Base-by-base conservation (phyloP, 208 protist genomes). In the Leishmania guyanensis region DNA sequence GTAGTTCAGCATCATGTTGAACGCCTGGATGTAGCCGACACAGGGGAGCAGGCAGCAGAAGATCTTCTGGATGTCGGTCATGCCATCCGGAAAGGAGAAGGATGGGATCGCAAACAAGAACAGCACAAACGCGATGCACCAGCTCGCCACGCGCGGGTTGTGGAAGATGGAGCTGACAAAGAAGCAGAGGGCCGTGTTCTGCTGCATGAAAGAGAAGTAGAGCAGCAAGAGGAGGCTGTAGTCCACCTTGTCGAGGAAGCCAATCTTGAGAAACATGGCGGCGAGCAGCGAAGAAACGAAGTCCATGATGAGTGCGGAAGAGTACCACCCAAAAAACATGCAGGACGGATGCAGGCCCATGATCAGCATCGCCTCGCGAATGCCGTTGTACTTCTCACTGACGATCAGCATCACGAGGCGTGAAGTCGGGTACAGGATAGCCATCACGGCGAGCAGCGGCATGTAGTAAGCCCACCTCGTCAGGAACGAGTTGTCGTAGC, bases 291-390 rank as follows among this genome's bases (percentile, higher is more conserved):
- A 85, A 48, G 92, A 81, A 39, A 95, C 75, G 39, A 93, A 65
- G 80, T 94, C 88, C n/a, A 89, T 91, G 60, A 93, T 43, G 36
- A 93, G 76, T 39, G 89, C 86, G 43, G 88, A 89, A 29, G 81
- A 78, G 86, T 89, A 94, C 94, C 94, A 97, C 29, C 92, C 90
- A 53, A 86, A 66, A 64, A 92, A 90, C 80, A 95, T 81, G 80
- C 88, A 94, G 4, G 85, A 89, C 72, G 85, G 92, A 62, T 91
- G 88, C 68, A 97, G 85, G 51, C 93, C 94, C 94, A 97, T 97
- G 84, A 97, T 95, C 56, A 95, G 86, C 94, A 97, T 97, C 54
- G 89, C 88, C 83, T 96, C 93, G 46, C 93, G 91, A 81, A 96
- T 91, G 56, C 89, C 85, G 56, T 86, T 80, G 39, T 89, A 77